Percentiles rank a stretch among this genome's conserved stretches.
Conservation (phyloP, 176 grass and related monocot genomes). For the Carex kokanica region DNA sequence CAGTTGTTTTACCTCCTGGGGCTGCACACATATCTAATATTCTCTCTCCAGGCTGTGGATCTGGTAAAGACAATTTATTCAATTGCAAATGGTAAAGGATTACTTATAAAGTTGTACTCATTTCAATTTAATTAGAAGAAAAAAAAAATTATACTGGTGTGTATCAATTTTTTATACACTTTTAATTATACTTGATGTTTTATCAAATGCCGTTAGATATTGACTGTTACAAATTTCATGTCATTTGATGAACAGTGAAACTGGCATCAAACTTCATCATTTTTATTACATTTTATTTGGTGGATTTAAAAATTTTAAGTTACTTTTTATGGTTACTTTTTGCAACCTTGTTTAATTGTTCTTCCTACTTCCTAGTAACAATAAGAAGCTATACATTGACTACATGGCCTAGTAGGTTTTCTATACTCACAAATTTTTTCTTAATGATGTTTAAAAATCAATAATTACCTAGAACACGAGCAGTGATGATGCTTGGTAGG, state of each 20-base stretch:
- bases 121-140: too few relatives aligned
- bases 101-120: neutral
- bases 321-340: neutral
- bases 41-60: constrained; percentile 82
- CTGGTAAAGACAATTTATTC: constrained; percentile 40
- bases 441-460: neutral
- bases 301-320: too few relatives aligned
- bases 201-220: too few relatives aligned
- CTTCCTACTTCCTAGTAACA: constrained; percentile 4
- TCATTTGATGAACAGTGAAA: too few relatives aligned
- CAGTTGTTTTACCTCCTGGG: constrained; percentile 98
- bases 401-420: neutral
- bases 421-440: neutral
- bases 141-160: too few relatives aligned
- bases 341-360: neutral
- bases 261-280: too few relatives aligned
- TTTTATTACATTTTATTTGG: too few relatives aligned
- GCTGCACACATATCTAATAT: constrained; percentile 98
- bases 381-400: neutral
- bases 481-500: constrained; percentile 83
- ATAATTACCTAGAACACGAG: constrained; percentile 72
- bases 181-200: too few relatives aligned
- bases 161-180: too few relatives aligned
- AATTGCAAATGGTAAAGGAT: neutral
- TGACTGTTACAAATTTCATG: too few relatives aligned